A percentile compares a stretch with the other conserved stretches of the same genome.
Conservation (phyloP, 1,139 yeast genomes). For the Suzukiozyma palmioleophila region DNA sequence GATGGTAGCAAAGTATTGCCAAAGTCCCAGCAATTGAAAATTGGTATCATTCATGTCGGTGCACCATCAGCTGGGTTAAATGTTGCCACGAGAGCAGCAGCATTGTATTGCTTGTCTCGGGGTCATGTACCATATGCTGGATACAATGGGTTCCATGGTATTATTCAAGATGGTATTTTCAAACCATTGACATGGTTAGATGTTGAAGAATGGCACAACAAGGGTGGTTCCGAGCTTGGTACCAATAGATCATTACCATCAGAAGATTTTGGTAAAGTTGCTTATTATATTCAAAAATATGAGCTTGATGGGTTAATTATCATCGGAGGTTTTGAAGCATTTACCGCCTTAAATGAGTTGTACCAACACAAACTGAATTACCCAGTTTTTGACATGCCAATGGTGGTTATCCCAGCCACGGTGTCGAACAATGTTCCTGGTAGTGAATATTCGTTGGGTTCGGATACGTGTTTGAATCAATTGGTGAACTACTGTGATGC, state of each 20-base stretch:
- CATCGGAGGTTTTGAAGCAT: slow-evolving; percentile 96
- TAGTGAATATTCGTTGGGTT: slow-evolving; percentile 88
- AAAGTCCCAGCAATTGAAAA: slow-evolving; percentile 48
- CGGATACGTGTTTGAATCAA: slow-evolving; percentile 91
- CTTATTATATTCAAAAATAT: slow-evolving; percentile 84
- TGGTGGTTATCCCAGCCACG: slow-evolving; percentile 91
- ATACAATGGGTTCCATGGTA: slow-evolving; percentile 89
- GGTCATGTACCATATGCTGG: slow-evolving; percentile 89
- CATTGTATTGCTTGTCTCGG: slow-evolving; percentile 81
- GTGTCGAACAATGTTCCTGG: slow-evolving; percentile 98
- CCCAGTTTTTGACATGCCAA: slow-evolving; percentile 91
- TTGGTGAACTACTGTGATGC: slow-evolving; percentile 91
- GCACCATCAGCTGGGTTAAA: slow-evolving; percentile 98
- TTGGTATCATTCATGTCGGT: slow-evolving; percentile 88
- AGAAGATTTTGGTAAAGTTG: slow-evolving; percentile 81
- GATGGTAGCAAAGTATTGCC: slow-evolving; percentile 56
- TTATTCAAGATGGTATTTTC: slow-evolving; percentile 75
- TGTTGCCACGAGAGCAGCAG: slow-evolving; percentile 88
- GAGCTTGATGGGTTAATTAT: slow-evolving; percentile 80
- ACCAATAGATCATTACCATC: slow-evolving; percentile 87
- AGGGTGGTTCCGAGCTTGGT: slow-evolving; percentile 94
- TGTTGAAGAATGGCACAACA: slow-evolving; percentile 83
- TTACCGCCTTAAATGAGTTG: slow-evolving; percentile 74
- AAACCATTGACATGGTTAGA: slow-evolving; percentile 77
- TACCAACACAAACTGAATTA: slow-evolving; percentile 66